Base-by-base conservation (phyloP, 345 rosid species). In the Acer negundo region DNA sequence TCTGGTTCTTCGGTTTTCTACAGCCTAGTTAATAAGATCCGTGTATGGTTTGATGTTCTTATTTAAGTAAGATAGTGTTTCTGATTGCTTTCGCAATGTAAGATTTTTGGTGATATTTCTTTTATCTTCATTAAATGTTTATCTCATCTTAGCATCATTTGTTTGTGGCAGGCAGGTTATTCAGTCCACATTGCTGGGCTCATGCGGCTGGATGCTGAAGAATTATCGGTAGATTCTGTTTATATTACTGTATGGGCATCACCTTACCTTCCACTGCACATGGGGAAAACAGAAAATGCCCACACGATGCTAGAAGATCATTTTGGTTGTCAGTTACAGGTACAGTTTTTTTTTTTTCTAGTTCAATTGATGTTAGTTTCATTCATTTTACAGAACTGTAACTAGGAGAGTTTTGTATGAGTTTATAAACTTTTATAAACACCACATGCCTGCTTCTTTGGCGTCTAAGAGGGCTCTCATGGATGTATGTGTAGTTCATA, bases 201-300 rank as follows among this genome's bases (percentile, higher is more conserved):
- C 31, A 85, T 91, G 90, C 91, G 99, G 85, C 88, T 95, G 86
- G 98, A 95, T 74, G 71, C 90, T 72, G 97, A 91, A 77, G 87
- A 93, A 72, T 76, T 78, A 17, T 95, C 94, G 0, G 92, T 84
- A 20, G 97, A 95, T 76, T 87, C 99, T 71, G 6, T 94, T 44
- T 94, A 95, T 75, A 86, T 95, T 12, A 91, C 98, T 2, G 98
- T 91, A 62, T 96, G 98, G 98, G 97, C 97, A 1, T 96, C 97
- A 77, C 91, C 97, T 20, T 78, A 80, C 85, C 85, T 94, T 82
- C 99, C 99, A 44, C 85, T 96, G 68, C 97, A 96, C 70, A 90
- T 94, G 99, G 99, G 98, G 78, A 96, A 90, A 85, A 91, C 92
- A 51, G 98, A 94, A 87, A 94, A 88, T 31, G 94, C 85, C 3